Evolutionary conservation across 2,329 filamentous ascomycete species (phyloP), one percentile per base, ranked within the genome.

Genomic region (Diaporthe helianthi): DNA sequence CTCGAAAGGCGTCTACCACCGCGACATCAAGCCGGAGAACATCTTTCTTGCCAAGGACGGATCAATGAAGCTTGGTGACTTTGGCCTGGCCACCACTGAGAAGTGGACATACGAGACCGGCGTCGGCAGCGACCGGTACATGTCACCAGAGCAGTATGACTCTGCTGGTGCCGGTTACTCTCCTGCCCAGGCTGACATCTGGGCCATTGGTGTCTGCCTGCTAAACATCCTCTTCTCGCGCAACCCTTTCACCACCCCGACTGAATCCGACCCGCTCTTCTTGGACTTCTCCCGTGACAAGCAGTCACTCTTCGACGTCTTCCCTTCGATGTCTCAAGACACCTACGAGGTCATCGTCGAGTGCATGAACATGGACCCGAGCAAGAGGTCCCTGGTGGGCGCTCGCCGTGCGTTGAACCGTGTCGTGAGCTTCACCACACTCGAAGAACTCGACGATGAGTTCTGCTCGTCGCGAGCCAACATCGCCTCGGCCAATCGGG

Each of bases 21-120:
- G 96, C 71, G 96, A 99, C 80, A 98, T 99, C 88, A 99, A 99
- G 84, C 96, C 96, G 0, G 96, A 99, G 86, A 99, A 99, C 85
- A 97, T 99, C 80, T 98, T 99, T 80, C 86, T 99, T 73, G 92
- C 90, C 70, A 88, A 94, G 71, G 88, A 91, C 74, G 95, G 95
- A 66, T 87, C 91, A 47, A 92, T 98, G 92, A 99, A 99, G 83
- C 89, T 99, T 44, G 96, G 96, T 76, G 96, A 99, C 80, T 97
- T 98, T 79, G 96, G 96, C 67, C 86, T 99, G 72, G 94, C 94
- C 64, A 98, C 95, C 13, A 92, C 90, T 8, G 93, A 97, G 71
- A 86, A 90, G 75, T 97, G 93, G 94, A 97, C 93, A 29, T 92
- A 92, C 76, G 96, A 99, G 84, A 91, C 92, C 72, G 96, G 93